Evolutionary conservation across 2,329 filamentous ascomycete species (phyloP), one percentile per base, ranked within the genome.

Genomic region (Aspergillus sp.): DNA sequence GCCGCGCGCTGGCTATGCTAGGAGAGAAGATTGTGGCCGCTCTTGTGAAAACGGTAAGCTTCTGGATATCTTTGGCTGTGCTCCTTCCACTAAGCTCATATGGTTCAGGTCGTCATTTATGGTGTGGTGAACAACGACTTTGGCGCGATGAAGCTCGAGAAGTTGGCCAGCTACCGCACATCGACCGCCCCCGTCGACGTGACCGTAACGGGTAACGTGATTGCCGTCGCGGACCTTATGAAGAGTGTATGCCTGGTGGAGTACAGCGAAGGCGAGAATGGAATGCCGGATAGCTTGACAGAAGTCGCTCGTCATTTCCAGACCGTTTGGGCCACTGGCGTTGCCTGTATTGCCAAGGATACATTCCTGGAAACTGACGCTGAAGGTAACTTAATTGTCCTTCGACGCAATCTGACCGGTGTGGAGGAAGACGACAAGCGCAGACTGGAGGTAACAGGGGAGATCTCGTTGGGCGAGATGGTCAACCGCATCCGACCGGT

Each of bases 221-320:
- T 99, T 63, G 91, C 90, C 0, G 88, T 98, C 8, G 90, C 89
- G 0, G 95, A 99, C 71, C 80, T 99, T 49, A 97, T 96, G 90
- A 97, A 98, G 78, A 96, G 91, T 1, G 82, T 96, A 23, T 88
- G 90, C 1, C 79, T 98, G 5, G 81, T 97, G 8, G 83, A 95
- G 71, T 95, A 89, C 71, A 80, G 82, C 0, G 82, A 83, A 2
- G 83, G 86, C 2, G 74, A 81, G 21, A 77, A 84, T 3, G 86
- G 84, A 0, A 75, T 84, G n/a, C 77, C 83, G 10, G 85, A 88
- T 57, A 84, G 81, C 55, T 81, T 98, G 7, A 81, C 82, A 0
- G 92, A 96, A 79, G 81, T 90, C 3, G 90, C 90, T 3, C 85
- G 93, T 19, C 91, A 97, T 72, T 92, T 89, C 68, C 87, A 94